Conservation (phyloP, 768 basidiomycete genomes). For the Amanita rimosa region DNA sequence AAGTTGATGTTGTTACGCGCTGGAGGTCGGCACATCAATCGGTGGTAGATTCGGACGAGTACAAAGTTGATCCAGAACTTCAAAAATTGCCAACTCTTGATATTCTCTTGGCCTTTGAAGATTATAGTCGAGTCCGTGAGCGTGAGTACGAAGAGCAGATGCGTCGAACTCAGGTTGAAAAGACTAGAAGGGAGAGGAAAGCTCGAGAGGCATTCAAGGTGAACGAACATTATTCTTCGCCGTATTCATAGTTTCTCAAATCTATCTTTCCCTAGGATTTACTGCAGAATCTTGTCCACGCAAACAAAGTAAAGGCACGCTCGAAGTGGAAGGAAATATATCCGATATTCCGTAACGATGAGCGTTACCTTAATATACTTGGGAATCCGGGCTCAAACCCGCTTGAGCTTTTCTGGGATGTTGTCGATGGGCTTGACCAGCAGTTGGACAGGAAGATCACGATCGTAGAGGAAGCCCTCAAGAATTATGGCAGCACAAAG, state of each 20-base stretch:
- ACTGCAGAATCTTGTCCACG: slow-evolving; percentile 54
- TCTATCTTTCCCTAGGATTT: slow-evolving; percentile 37
- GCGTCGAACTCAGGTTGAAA: slow-evolving; percentile 70
- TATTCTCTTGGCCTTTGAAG: slow-evolving; percentile 88
- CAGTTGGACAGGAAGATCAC: slow-evolving; percentile 70
- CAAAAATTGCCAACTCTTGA: slow-evolving; percentile 82
- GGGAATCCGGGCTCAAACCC: slow-evolving; percentile 93
- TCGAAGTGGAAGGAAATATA: slow-evolving; percentile 91
- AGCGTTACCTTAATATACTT: slow-evolving; percentile 78
- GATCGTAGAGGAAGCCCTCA: slow-evolving; percentile 52
- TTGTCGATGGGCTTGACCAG: slow-evolving; percentile 80
- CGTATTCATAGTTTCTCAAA: neutral
- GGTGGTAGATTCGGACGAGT: slow-evolving; percentile 69
- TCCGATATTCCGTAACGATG: slow-evolving; percentile 62
- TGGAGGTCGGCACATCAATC: slow-evolving; percentile 81
- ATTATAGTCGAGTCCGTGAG: slow-evolving; percentile 83
- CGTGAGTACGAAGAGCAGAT: slow-evolving; percentile 86
- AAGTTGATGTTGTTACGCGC: slow-evolving; percentile 87
- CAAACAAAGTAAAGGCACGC: slow-evolving; percentile 63
- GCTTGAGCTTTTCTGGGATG: slow-evolving; percentile 93
- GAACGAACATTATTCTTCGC: slow-evolving; percentile 7
- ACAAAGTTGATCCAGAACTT: slow-evolving; percentile 66
- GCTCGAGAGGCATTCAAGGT: slow-evolving; percentile 89
- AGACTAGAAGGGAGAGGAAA: slow-evolving; percentile 76
- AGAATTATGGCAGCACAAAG: slow-evolving; percentile 32